These are phyloP conservation scores for Populus deltoides DNA, from an alignment of 345 rosid genomes.

Conservation along the genomic window DNA sequence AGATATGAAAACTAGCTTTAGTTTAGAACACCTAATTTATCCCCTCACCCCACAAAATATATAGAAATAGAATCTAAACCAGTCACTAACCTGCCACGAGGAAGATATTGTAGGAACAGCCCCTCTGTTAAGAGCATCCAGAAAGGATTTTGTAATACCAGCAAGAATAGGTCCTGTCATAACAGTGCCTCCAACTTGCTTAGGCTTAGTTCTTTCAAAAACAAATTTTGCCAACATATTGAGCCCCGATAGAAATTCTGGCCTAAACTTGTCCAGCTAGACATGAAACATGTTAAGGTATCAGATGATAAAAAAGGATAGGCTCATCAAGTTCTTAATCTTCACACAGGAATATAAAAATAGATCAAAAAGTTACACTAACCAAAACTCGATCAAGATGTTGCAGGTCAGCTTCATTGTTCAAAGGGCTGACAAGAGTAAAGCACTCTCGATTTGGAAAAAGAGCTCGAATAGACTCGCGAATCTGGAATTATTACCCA, in stretches of 20 bases:
- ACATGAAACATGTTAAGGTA: slow-evolving; percentile 2
- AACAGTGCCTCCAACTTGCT: slow-evolving; percentile 87
- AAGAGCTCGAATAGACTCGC: slow-evolving; percentile 81
- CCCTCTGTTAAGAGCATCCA: slow-evolving; percentile 90
- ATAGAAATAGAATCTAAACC: neutral
- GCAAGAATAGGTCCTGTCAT: slow-evolving; percentile 92
- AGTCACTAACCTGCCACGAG: slow-evolving; percentile 84
- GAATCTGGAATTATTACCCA: slow-evolving; percentile 46
- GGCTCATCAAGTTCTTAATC: slow-evolving; percentile 6
- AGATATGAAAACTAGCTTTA: no score
- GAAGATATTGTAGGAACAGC: slow-evolving; percentile 97
- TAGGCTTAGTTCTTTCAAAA: slow-evolving; percentile 94
- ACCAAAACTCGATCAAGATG: slow-evolving; percentile 80
- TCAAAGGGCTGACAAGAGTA: slow-evolving; percentile 85
- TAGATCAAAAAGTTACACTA: slow-evolving; percentile 29
- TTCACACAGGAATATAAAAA: neutral
- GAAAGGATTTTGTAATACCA: slow-evolving; percentile 79
- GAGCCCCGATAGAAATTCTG: slow-evolving; percentile 78
- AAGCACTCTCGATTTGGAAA: slow-evolving; percentile 96
- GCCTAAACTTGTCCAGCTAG: slow-evolving; percentile 76
- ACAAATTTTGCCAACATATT: slow-evolving; percentile 91
- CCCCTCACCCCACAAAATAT: no score
- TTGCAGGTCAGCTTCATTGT: slow-evolving; percentile 80
- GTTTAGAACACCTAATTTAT: no score
- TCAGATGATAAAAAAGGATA: neutral